phyloP scores from a whole-genome alignment of 306 rosid species.

The Begonia peltatifolia region DNA sequence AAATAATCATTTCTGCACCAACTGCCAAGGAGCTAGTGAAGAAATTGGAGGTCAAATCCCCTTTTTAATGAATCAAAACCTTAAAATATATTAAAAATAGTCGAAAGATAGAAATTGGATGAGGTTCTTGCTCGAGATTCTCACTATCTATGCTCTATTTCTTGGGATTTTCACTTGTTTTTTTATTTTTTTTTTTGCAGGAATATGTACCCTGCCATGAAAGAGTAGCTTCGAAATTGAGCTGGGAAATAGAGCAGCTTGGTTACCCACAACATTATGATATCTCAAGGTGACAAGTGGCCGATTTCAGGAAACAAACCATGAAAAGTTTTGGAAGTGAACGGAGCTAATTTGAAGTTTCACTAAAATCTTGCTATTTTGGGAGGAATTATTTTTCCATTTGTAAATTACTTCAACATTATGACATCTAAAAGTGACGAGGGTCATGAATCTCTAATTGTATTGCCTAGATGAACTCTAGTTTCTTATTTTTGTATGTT shows the following conservation, averaged over 20 bases:
- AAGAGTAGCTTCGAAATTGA: constrained; percentile 79
- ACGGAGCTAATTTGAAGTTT: constrained; percentile 24
- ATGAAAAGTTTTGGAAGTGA: constrained; percentile 44
- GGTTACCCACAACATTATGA: constrained; percentile 54
- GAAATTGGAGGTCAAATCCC: constrained; percentile 67
- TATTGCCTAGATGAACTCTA: constrained; percentile 12
- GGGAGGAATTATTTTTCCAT: constrained; percentile 12
- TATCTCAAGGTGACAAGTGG: constrained; percentile 40
- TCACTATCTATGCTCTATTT: neutral
- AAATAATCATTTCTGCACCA: constrained; percentile 83
- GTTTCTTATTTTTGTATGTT: neutral
- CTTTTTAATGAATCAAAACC: too few relatives aligned
- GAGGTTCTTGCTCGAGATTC: neutral
- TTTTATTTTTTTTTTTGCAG: constrained; percentile 17
- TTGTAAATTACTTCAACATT: constrained; percentile 70
- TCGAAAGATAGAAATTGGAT: too few relatives aligned
- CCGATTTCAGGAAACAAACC: constrained; percentile 10
- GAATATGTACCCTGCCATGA: constrained; percentile 91
- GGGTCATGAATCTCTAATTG: constrained; percentile 28
- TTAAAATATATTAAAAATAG: too few relatives aligned
- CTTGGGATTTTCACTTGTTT: neutral
- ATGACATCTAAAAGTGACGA: too few relatives aligned
- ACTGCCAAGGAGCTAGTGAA: constrained; percentile 78
- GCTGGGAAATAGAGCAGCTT: constrained; percentile 73
- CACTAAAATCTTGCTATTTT: constrained; percentile 14